These are phyloP conservation scores for Limnomonas spitsbergensis DNA, from an alignment of 139 green algal genomes.

Conservation along the genomic window DNA sequence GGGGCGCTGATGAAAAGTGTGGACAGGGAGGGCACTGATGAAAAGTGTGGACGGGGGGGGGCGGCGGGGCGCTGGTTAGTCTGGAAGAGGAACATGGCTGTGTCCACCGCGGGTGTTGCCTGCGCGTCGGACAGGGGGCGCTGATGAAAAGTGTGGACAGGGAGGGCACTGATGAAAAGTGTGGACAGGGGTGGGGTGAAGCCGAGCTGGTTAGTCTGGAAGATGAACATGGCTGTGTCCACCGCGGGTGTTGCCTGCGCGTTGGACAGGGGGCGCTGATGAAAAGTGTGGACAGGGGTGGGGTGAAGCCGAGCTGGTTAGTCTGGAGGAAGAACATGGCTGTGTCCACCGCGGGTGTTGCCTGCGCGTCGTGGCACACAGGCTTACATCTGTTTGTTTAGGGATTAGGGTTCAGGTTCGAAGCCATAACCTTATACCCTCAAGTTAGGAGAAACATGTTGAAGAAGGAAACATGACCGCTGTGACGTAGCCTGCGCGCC, in stretches of 20 bases:
- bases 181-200: slow-evolving; percentile 46
- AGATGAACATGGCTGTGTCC: slow-evolving; percentile 66
- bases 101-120: slow-evolving; percentile 51
- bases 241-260: slow-evolving; percentile 51
- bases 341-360: slow-evolving; percentile 47
- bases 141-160: too few species aligned
- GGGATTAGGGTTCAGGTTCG: too few species aligned
- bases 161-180: too few species aligned
- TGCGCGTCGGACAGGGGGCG: slow-evolving; percentile 51
- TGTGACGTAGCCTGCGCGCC: too few species aligned
- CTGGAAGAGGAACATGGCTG: slow-evolving; percentile 68
- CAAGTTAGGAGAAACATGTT: too few species aligned
- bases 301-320: slow-evolving; percentile 53
- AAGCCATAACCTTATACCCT: too few species aligned
- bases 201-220: slow-evolving; percentile 59
- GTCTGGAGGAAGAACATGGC: slow-evolving; percentile 73
- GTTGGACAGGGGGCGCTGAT: too few species aligned
- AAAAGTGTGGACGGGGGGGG: too few species aligned
- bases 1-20: slow-evolving; percentile 49
- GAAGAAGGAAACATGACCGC: too few species aligned
- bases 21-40: too few species aligned
- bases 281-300: too few species aligned
- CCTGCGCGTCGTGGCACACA: slow-evolving; percentile 35
- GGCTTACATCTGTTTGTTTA: too few species aligned
- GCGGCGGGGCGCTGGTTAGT: slow-evolving; percentile 57